Conservation (phyloP, 2,329 filamentous ascomycete species). For the Fusarium sp. region DNA sequence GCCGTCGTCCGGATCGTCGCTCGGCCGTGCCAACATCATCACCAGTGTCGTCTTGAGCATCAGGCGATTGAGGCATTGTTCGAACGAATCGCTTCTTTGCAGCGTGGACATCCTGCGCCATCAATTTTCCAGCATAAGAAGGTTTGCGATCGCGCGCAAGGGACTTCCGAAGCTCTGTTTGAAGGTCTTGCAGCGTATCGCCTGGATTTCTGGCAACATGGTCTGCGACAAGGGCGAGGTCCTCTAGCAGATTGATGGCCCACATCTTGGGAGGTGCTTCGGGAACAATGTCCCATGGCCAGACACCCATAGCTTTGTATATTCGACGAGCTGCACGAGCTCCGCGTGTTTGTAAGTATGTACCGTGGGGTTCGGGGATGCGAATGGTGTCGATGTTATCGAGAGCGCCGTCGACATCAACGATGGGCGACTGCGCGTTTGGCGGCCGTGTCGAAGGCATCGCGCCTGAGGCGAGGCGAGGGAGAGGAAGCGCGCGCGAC, state of each 20-base stretch:
- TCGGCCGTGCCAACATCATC: constrained; percentile 33
- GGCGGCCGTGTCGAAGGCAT: constrained; percentile 40
- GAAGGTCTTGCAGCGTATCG: constrained; percentile 41
- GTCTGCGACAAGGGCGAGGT: constrained; percentile 41
- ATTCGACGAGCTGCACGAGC: constrained; percentile 41
- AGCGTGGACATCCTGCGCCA: constrained; percentile 43
- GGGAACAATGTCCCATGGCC: constrained; percentile 44
- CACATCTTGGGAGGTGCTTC: constrained; percentile 44
- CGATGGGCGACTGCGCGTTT: constrained; percentile 31
- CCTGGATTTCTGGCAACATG: constrained; percentile 41
- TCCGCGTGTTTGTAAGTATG: constrained; percentile 38
- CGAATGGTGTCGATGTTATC: constrained; percentile 39
- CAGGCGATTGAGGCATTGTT: constrained; percentile 34
- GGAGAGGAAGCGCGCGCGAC: not conserved
- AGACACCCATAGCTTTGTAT: constrained; percentile 41
- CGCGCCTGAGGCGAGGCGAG: constrained; percentile 16
- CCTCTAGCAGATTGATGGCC: constrained; percentile 44
- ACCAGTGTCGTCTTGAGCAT: constrained; percentile 29
- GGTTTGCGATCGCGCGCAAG: constrained; percentile 42
- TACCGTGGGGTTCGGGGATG: constrained; percentile 41
- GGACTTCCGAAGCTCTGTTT: constrained; percentile 39
- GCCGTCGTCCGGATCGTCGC: constrained; percentile 33
- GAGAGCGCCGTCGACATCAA: constrained; percentile 32
- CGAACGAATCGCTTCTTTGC: constrained; percentile 43
- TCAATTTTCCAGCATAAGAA: constrained; percentile 43